A percentile compares a stretch with the other conserved stretches of the same genome.
phyloP scores from a whole-genome alignment of 23 red algal genomes.

The Gracilaria domingensis region DNA sequence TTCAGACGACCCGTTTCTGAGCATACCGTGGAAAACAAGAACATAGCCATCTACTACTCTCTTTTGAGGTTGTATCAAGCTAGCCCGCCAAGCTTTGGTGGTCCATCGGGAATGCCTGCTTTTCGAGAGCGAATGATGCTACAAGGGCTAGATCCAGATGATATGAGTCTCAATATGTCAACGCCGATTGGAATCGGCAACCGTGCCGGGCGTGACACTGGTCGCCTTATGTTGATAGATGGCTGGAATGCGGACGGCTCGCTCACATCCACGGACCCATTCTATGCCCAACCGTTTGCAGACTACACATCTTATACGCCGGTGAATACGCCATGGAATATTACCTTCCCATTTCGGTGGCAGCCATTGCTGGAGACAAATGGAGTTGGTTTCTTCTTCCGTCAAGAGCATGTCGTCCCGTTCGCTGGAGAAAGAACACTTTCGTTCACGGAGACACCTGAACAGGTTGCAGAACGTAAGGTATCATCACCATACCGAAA shows the following conservation, averaged over 20 bases:
- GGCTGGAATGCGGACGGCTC: slow-evolving; percentile 6
- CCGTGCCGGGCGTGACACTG: not conserved
- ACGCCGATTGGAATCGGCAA: slow-evolving; percentile 21
- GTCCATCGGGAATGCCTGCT: not conserved
- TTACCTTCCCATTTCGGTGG: slow-evolving; percentile 39
- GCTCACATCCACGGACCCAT: not conserved
- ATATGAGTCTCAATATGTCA: not conserved
- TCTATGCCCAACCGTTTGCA: not conserved
- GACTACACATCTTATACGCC: slow-evolving; percentile 29
- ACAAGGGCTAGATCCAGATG: slow-evolving; percentile 24
- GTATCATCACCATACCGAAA: not conserved
- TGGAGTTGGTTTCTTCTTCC: slow-evolving; percentile 20
- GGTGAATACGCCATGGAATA: slow-evolving; percentile 28
- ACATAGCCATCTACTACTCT: slow-evolving; percentile 24
- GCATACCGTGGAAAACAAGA: slow-evolving; percentile 24
- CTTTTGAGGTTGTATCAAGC: slow-evolving; percentile 13
- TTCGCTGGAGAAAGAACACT: slow-evolving; percentile 21
- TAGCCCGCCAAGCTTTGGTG: slow-evolving; percentile 12
- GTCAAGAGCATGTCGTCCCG: slow-evolving; percentile 44
- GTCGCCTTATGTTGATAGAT: slow-evolving; percentile 6
- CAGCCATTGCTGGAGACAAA: slow-evolving; percentile 29
- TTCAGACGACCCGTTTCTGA: not conserved
- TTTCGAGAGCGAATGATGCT: not conserved
- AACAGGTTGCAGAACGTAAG: not conserved
- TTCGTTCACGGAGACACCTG: slow-evolving; percentile 4